These are phyloP conservation scores for Ascoidea rubescens DNA, from an alignment of 805 yeast species.

Conservation along the genomic window DNA sequence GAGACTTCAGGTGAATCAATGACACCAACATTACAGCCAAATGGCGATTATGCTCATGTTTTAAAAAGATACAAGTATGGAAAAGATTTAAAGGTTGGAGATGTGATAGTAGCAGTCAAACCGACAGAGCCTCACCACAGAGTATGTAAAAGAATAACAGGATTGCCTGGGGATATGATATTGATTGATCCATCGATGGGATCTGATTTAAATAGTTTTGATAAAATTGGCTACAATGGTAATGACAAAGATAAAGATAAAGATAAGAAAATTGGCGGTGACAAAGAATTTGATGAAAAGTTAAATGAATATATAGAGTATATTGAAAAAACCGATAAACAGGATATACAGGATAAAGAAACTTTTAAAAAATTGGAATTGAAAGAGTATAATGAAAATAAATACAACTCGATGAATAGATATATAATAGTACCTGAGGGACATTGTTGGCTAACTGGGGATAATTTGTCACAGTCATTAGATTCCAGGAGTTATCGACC, in stretches of 20 bases:
- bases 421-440: conserved; percentile 80
- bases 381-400: background rate
- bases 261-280: background rate
- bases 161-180: conserved; percentile 89
- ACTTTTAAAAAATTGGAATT: too few relatives aligned
- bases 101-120: conserved; percentile 73
- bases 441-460: conserved; percentile 97
- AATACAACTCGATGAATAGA: conserved; percentile 20
- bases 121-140: conserved; percentile 80
- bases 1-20: conserved; percentile 88
- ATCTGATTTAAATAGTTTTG: conserved; percentile 23
- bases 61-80: conserved; percentile 54
- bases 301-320: background rate
- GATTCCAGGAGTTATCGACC: conserved; percentile 86
- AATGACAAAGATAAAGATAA: background rate
- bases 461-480: conserved; percentile 71
- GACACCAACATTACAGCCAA: conserved; percentile 76
- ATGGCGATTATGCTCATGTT: conserved; percentile 70
- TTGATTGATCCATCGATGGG: conserved; percentile 66
- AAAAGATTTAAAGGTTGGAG: conserved; percentile 61
- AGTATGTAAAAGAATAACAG: conserved; percentile 87
- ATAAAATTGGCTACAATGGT: conserved; percentile 3
- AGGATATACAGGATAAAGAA: conserved; percentile 1
- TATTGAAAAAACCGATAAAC: background rate
- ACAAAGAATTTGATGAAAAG: background rate